Evolutionary conservation across 2,329 filamentous ascomycete species (phyloP).

Genomic region (Tolypocladium guangdongense): DNA sequence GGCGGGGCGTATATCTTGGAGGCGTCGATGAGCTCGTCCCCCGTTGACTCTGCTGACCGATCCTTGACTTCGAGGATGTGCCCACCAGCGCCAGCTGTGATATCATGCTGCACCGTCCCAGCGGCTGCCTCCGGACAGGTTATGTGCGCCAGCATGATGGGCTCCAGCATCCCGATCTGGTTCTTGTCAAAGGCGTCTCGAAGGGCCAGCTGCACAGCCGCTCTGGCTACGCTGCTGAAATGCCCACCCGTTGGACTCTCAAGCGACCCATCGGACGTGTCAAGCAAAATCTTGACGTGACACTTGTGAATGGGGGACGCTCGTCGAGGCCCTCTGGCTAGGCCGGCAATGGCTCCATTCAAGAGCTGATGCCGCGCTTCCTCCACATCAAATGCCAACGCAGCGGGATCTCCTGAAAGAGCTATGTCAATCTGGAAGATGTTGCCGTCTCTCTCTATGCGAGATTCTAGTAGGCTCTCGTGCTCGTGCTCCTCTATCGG

Average conservation of each 20-base stretch:
- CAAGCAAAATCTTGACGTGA: constrained; percentile 57
- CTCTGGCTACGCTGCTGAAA: constrained; percentile 50
- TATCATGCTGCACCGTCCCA: constrained; percentile 72
- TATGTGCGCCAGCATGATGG: constrained; percentile 85
- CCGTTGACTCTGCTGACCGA: constrained; percentile 28
- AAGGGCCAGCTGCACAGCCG: constrained; percentile 59
- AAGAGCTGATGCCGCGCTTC: constrained; percentile 50
- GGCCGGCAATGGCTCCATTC: constrained; percentile 72
- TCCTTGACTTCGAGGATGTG: constrained; percentile 63
- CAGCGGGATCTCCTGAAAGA: constrained; percentile 37
- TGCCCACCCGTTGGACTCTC: constrained; percentile 55
- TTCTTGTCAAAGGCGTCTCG: constrained; percentile 44
- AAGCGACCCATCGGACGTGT: constrained; percentile 44
- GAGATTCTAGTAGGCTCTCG: constrained; percentile 27
- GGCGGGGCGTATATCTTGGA: constrained; percentile 74
- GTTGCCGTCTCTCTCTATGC: constrained; percentile 59
- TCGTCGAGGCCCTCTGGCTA: constrained; percentile 74
- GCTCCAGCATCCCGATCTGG: constrained; percentile 68
- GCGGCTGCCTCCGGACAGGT: constrained; percentile 73
- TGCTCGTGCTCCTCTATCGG: constrained; percentile 39
- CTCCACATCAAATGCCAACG: constrained; percentile 36
- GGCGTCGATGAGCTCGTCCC: constrained; percentile 48
- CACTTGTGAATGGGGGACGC: constrained; percentile 72
- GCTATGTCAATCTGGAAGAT: constrained; percentile 44
- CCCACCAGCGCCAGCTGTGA: constrained; percentile 60